phyloP scores from a whole-genome alignment of 1,284 basidiomycete genomes.

The Ustilago lituana region DNA sequence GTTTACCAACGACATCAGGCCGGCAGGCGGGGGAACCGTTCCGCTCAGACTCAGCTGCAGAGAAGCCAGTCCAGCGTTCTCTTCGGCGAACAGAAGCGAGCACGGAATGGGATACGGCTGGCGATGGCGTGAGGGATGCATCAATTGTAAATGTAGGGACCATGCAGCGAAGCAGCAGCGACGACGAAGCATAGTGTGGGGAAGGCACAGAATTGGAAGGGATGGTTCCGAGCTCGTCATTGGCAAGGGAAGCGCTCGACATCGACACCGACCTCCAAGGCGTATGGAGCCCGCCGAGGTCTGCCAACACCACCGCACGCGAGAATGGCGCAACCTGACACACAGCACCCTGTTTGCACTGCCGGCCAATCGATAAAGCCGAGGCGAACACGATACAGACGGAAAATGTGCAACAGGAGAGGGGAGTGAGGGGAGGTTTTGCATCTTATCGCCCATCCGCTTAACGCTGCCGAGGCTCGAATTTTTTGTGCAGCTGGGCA shows the following conservation, averaged over 20 bases:
- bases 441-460: no score
- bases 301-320: not conserved
- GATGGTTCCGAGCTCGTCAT: constrained; percentile 1
- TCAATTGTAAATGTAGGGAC: no score
- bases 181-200: constrained; percentile 8
- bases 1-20: not conserved
- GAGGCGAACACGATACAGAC: no score
- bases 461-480: constrained; percentile 1
- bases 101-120: no score
- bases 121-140: constrained; percentile 17
- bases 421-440: no score
- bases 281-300: constrained; percentile 15
- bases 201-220: not conserved
- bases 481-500: no score
- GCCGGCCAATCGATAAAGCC: no score
- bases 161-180: no score
- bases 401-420: no score
- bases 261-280: constrained; percentile 7
- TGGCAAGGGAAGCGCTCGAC: constrained; percentile 2
- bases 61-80: no score
- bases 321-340: constrained; percentile 34
- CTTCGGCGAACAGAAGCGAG: no score
- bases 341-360: not conserved
- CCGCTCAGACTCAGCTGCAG: constrained; percentile 1
- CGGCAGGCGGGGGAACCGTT: no score